Evolutionary conservation across 2,329 filamentous ascomycete genomes (phyloP), one percentile per base, ranked within the genome.

Genomic region (Aspergillus latus): DNA sequence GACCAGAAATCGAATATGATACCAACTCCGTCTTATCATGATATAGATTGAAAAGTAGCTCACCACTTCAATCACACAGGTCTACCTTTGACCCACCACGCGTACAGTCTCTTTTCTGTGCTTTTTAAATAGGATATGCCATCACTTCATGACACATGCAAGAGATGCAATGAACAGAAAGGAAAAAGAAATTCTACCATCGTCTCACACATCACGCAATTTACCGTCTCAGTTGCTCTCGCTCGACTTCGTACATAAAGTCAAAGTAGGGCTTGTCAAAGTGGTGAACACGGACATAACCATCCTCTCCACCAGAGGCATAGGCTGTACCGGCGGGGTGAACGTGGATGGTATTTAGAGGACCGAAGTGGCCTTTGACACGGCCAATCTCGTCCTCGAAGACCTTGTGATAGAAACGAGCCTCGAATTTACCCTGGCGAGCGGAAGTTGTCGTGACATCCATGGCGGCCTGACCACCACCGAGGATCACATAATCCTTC

Each of bases 201-300:
- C 45, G 29, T 55, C 42, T 39, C 42, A 55, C 57, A 58, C 60
- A 40, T 61, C 63, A 61, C 50, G 50, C 54, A 56, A 28, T 63
- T 67, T 66, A 78, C 67, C 72, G 76, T 67, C 78, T 73, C 69
- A 78, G 62, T 70, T 78, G 75, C 81, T 97, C 92, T 76, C 92
- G 84, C 86, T 99, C 94, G 60, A 97, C 94, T 83, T 99, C 94
- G 77, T 96, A 99, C 82, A 89, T 85, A 80, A 99, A 99, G 78
- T 99, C 94, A 76, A 94, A 97, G 83, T 97, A 99, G 61, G 88
- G 85, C 83, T 96, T 96, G 80, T 99, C 94, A 78, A 99, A 99
- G 78, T 96, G 91, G 80, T 99, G 94, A 66, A 97, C 88, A 71
- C 94, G 90, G 63, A 99, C 93, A 80, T 99, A 99, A 71, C 94